Conservation (phyloP, 148 eudicot species). For the Pouteria glomerata region DNA sequence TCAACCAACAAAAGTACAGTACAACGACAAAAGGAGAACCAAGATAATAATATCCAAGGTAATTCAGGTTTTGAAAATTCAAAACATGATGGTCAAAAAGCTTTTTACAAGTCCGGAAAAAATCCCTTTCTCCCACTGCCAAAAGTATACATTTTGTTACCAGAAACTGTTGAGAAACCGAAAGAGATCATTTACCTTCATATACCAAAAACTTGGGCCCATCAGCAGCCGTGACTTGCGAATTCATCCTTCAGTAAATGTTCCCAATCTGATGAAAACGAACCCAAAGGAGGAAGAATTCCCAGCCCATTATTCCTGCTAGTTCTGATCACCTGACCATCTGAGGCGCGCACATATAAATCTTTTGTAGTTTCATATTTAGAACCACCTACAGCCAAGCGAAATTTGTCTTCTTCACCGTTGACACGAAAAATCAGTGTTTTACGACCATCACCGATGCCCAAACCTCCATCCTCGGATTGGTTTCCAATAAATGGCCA, state of each 20-base stretch:
- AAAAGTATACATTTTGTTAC: neutral
- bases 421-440: slow-evolving; percentile 7
- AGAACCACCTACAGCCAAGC: slow-evolving; percentile 18
- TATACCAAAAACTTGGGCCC: neutral
- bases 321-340: slow-evolving; percentile 14
- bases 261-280: slow-evolving; percentile 79
- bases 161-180: neutral
- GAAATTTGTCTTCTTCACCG: slow-evolving; percentile 17
- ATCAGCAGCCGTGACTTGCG: slow-evolving; percentile 23
- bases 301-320: slow-evolving; percentile 19
- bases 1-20: too few relatives aligned
- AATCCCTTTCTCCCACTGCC: neutral
- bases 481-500: neutral
- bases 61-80: slow-evolving; percentile 1
- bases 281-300: slow-evolving; percentile 32
- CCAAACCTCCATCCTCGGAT: neutral
- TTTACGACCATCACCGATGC: slow-evolving; percentile 10
- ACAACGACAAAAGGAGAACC: too few relatives aligned
- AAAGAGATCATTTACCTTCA: neutral
- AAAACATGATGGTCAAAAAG: neutral
- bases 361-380: slow-evolving; percentile 22
- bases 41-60: neutral
- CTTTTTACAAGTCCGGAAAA: slow-evolving; percentile 16
- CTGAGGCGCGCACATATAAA: slow-evolving; percentile 8
- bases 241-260: slow-evolving; percentile 57